A percentile compares a stretch with the other conserved stretches of the same genome.
Evolutionary conservation across 2,329 filamentous ascomycete species (phyloP).

Genomic region (Sclerotinia minor): DNA sequence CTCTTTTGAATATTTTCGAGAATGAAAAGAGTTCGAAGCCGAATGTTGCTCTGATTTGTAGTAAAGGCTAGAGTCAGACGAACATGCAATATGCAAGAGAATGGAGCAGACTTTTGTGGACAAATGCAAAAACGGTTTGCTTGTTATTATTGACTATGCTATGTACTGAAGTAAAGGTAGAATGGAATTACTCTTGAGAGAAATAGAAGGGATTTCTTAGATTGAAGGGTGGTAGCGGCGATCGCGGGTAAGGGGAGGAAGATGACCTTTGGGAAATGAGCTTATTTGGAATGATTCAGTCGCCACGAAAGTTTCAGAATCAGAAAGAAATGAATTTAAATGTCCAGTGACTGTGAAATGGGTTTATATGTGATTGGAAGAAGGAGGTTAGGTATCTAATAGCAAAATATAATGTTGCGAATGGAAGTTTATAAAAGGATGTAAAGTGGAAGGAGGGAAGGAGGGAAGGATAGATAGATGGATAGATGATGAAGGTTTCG

Average conservation of each 20-base stretch:
- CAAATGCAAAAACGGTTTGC: constrained; percentile 36
- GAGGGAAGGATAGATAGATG: no score
- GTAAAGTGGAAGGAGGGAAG: neutral
- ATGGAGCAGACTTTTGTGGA: constrained; percentile 40
- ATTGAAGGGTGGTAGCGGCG: constrained; percentile 1
- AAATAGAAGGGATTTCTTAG: constrained; percentile 32
- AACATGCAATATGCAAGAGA: constrained; percentile 36
- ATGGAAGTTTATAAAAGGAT: neutral
- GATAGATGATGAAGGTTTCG: no score
- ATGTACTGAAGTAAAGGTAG: constrained; percentile 44
- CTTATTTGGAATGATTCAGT: constrained; percentile 24
- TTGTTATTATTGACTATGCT: constrained; percentile 54
- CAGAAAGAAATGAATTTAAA: neutral
- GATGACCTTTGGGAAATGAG: constrained; percentile 24
- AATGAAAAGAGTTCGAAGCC: constrained; percentile 20
- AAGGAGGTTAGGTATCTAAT: no score
- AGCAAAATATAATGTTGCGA: neutral
- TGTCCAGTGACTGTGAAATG: neutral
- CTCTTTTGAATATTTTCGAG: neutral
- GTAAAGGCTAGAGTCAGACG: constrained; percentile 39
- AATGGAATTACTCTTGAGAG: constrained; percentile 32
- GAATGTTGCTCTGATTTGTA: constrained; percentile 33
- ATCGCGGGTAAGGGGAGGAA: constrained; percentile 26
- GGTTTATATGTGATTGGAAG: neutral
- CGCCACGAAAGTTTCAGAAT: constrained; percentile 9